Percentiles rank a stretch among this genome's conserved stretches.
Conservation (phyloP, 805 yeast genomes). For the Saturnispora sekii region DNA sequence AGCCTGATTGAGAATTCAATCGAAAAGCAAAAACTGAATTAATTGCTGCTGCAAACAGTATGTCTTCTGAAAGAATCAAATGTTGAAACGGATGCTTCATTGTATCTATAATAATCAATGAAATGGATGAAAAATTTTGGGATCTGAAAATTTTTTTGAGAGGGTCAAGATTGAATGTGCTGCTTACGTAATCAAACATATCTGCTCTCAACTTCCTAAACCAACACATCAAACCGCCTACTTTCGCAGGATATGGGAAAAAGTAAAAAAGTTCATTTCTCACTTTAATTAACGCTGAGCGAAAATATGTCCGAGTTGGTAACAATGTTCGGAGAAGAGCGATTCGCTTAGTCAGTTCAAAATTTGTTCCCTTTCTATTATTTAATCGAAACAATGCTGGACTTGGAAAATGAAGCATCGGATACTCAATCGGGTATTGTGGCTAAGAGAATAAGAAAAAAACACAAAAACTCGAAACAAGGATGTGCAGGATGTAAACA, state of each 20-base stretch:
- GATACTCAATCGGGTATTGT: neutral
- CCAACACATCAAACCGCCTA: neutral
- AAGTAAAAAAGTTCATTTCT: neutral
- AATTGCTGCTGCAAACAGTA: conserved; percentile 50
- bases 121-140: too few species aligned
- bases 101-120: too few species aligned
- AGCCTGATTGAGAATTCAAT: conserved; percentile 26
- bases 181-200: neutral
- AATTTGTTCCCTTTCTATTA: too few species aligned
- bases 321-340: too few species aligned
- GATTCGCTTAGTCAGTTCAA: too few species aligned
- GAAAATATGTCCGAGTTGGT: too few species aligned
- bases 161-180: too few species aligned
- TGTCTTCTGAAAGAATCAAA: conserved; percentile 34
- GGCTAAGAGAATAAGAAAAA: conserved; percentile 1
- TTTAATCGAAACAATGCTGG: too few species aligned
- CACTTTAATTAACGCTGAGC: too few species aligned
- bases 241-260: neutral
- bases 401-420: too few species aligned
- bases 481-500: conserved; percentile 33
- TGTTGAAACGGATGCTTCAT: conserved; percentile 70
- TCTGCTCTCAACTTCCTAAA: neutral
- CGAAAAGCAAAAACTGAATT: conserved; percentile 49
- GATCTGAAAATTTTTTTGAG: too few species aligned
- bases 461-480: conserved; percentile 27